Conservation (phyloP, 306 rosid genomes). For the Mucuna pruriens region DNA sequence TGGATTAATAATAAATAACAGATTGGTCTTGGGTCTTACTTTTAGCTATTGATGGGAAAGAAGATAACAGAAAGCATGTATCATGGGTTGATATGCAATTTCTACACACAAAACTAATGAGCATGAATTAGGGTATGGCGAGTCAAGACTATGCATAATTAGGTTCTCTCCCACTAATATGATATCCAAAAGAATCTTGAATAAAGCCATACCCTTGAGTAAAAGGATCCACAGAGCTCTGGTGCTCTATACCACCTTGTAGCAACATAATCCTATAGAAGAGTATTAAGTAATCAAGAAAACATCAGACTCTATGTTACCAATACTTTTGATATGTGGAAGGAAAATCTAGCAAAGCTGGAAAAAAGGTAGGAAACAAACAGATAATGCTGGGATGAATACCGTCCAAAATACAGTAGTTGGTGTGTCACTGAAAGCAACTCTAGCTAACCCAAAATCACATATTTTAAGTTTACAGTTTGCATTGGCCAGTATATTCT, state of each 20-base stretch:
- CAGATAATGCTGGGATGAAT: slow-evolving; percentile 35
- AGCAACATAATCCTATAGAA: slow-evolving; percentile 90
- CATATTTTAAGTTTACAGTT: slow-evolving; percentile 96
- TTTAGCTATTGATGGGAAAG: slow-evolving; percentile 35
- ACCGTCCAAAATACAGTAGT: slow-evolving; percentile 97
- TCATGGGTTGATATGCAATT: slow-evolving; percentile 30
- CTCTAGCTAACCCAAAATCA: slow-evolving; percentile 97
- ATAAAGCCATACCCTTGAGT: slow-evolving; percentile 75
- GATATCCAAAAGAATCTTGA: slow-evolving; percentile 23
- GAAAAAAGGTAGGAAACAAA: background rate
- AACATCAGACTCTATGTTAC: slow-evolving; percentile 26
- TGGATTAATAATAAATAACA: slow-evolving; percentile 19
- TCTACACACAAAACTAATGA: slow-evolving; percentile 39
- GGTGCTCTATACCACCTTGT: slow-evolving; percentile 99
- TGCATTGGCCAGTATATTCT: slow-evolving; percentile 96
- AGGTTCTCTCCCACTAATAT: background rate
- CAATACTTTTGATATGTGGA: background rate
- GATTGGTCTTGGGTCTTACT: slow-evolving; percentile 20
- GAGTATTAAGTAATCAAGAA: slow-evolving; percentile 18
- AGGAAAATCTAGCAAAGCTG: background rate
- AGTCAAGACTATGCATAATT: slow-evolving; percentile 22
- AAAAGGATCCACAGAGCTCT: slow-evolving; percentile 96
- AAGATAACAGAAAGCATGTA: slow-evolving; percentile 39
- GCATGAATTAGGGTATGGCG: slow-evolving; percentile 19
- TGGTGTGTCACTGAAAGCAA: slow-evolving; percentile 89